Evolutionary conservation across 306 rosid species (phyloP).

Genomic region (Canavalia gladiata): DNA sequence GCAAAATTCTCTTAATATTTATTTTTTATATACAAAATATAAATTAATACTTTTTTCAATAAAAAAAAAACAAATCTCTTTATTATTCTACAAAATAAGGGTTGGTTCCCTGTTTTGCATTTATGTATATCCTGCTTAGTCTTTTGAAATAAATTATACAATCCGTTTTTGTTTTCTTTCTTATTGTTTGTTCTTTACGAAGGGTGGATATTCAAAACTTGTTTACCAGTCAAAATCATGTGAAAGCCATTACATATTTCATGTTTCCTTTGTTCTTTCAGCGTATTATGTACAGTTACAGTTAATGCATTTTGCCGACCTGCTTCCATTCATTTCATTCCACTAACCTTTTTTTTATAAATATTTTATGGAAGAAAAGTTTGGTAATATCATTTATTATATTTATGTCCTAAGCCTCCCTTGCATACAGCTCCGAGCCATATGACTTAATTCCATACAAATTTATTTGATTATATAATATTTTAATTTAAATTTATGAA

Average conservation of each 20-base stretch:
- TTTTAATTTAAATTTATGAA: no score
- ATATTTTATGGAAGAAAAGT: neutral
- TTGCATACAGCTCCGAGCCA: no score
- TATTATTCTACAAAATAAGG: no score
- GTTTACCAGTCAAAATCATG: neutral
- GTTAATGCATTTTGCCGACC: neutral
- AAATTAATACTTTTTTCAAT: no score
- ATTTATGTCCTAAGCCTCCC: neutral
- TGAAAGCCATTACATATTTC: conserved; percentile 4
- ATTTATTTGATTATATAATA: no score
- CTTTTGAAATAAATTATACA: neutral
- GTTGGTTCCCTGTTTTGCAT: neutral
- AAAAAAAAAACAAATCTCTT: no score
- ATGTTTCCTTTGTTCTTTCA: neutral
- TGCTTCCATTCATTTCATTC: neutral
- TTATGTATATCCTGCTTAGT: neutral
- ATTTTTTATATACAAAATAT: no score
- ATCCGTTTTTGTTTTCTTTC: neutral
- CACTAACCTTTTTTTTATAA: neutral
- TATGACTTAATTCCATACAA: no score
- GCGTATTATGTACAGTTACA: neutral
- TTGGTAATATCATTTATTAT: neutral
- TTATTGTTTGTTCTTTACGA: neutral
- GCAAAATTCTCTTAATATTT: no score
- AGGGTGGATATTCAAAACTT: neutral